Base-by-base conservation (phyloP, 495 filamentous ascomycete genomes). In the Neurospora discreta region DNA sequence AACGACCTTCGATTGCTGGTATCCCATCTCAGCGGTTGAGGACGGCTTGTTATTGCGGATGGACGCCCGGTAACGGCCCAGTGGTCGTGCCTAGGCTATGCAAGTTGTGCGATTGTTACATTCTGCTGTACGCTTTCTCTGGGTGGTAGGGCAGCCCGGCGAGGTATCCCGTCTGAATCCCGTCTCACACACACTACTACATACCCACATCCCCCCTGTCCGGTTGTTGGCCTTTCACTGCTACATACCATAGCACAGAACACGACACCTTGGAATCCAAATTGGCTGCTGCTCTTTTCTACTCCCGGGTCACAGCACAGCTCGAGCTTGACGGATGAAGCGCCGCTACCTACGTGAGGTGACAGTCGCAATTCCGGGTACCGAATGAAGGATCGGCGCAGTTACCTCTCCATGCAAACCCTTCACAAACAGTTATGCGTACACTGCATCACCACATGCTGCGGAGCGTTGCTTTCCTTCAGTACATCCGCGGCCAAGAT, bases 361-460 rank as follows among this genome's bases (percentile, higher is more conserved):
- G 52, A 65, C 52, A 69, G 71, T 72, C 16, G 67, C 65, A 46
- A 69, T 69, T 42, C 71, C 71, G 69, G 71, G 71, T 69, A 69
- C 71, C 71, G 41, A 44, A 72, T 26, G 20, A 58, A 58, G 46
- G 20, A 58, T 4, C 33, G n/a, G n/a, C n/a, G n/a, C n/a, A 65
- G 52, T 15, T 18, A 65, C 52, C 52, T 30, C 26, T 65, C 52
- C 15, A 65, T 65, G 52, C 26, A 60, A 60, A 23, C 52, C 52
- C 23, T 60, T 60, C 52, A n/a, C n/a, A n/a, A n/a, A n/a, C n/a
- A 65, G 52, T 18, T 10, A 33, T 30, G 33, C 26, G 26, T 65
- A 39, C 3, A 33, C 26, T 33, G 52, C 52, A 65, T 26, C 15
- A 33, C 26, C 26, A 33, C 26, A 33, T 65, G 52, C 52, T 65